Evolutionary conservation across 345 rosid species (phyloP).

Genomic region (Lepidium aucheri): DNA sequence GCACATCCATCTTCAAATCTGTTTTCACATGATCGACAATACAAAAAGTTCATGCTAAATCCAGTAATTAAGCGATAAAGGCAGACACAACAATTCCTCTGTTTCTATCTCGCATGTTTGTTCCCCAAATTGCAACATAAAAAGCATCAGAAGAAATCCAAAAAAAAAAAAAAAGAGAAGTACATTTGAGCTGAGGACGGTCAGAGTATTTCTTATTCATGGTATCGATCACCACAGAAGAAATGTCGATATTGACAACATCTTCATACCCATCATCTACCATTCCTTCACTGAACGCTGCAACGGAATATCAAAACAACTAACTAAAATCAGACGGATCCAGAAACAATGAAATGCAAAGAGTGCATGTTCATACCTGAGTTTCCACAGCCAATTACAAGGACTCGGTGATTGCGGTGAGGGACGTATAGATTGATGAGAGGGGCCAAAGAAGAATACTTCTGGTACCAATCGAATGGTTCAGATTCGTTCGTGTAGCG

Average conservation of each 20-base stretch:
- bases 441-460: conserved; percentile 68
- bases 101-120: not conserved
- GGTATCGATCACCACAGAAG: conserved; percentile 62
- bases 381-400: conserved; percentile 85
- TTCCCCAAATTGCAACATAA: not conserved
- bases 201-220: conserved; percentile 51
- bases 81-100: not conserved
- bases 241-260: conserved; percentile 68
- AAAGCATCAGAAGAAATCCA: not conserved
- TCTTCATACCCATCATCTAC: conserved; percentile 74
- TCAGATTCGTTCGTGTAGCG: conserved; percentile 67
- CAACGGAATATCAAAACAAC: not conserved
- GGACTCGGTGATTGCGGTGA: conserved; percentile 41
- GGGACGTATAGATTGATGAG: conserved; percentile 69
- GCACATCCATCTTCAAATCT: conserved; percentile 77
- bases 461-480: conserved; percentile 93
- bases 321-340: not conserved
- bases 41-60: not conserved
- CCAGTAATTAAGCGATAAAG: not conserved
- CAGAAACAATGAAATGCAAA: not conserved
- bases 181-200: conserved; percentile 66
- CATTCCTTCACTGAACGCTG: conserved; percentile 80
- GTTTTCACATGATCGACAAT: conserved; percentile 12
- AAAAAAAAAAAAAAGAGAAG: not conserved
- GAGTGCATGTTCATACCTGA: conserved; percentile 37